Conservation (phyloP, 805 yeast genomes). For the Pichia membranifaciens region DNA sequence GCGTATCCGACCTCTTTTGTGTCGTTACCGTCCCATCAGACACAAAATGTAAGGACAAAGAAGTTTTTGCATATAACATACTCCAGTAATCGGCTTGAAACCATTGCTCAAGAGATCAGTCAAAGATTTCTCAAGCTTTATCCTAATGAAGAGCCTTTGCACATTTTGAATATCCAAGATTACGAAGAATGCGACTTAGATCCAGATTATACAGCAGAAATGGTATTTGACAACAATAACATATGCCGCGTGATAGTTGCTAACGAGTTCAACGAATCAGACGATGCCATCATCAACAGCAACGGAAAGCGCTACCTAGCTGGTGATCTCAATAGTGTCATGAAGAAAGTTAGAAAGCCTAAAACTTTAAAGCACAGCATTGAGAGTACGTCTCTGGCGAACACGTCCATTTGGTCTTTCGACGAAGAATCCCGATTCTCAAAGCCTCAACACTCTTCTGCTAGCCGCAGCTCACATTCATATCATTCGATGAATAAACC, state of each 20-base stretch:
- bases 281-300: neutral
- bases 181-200: conserved; percentile 66
- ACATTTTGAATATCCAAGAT: conserved; percentile 62
- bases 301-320: conserved; percentile 22
- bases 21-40: neutral
- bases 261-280: conserved; percentile 29
- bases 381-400: neutral
- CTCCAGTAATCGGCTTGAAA: conserved; percentile 39
- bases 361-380: neutral
- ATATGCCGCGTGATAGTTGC: conserved; percentile 41
- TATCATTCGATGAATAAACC: conserved; percentile 9
- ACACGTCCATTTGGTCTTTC: conserved; percentile 21
- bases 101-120: conserved; percentile 49
- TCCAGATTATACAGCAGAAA: conserved; percentile 63
- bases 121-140: conserved; percentile 55
- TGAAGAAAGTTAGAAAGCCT: conserved; percentile 30
- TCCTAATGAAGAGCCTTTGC: conserved; percentile 52
- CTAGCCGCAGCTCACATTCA: no score
- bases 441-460: neutral
- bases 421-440: neutral
- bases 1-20: conserved; percentile 16
- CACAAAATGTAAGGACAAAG: conserved; percentile 13
- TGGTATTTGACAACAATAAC: conserved; percentile 52
- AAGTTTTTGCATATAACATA: conserved; percentile 64
- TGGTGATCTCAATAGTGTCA: conserved; percentile 25